Base-by-base conservation (phyloP, 768 basidiomycete species). In the Paxillus ammoniavirescens region DNA sequence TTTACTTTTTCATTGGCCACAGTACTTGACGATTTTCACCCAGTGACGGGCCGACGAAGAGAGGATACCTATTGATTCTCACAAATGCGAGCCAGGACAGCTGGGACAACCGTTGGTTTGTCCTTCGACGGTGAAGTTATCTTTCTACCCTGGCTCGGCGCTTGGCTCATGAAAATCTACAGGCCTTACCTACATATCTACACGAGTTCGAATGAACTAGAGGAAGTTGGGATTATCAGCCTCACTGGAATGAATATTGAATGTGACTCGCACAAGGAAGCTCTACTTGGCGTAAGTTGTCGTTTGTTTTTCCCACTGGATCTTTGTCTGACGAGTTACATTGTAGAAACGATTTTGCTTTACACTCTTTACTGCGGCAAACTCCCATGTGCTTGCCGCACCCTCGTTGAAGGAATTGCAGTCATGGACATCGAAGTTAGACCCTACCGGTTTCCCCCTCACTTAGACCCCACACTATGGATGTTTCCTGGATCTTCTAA, bases 111-210 rank as follows among this genome's bases (percentile, higher is more conserved):
- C 76, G 86, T 51, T 94, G 89, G 86, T 93, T 94, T 67, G 89
- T 94, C 14, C 77, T 98, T 9, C 82, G 85, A 67, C 82, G 93
- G 94, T 93, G 61, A 56, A 62, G 42, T 47, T 38, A 9, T 28
- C 26, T 36, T 53, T 50, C 21, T 35, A 21, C 50, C 38, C 13
- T 37, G 30, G 18, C 2, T 21, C 12, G 15, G 17, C 31, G 54
- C 15, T 47, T 50, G 47, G 17, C 52, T 53, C 35, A 57, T 21
- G 49, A 46, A n/a, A 12, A 44, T 36, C 43, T 38, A 15, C 48
- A 95, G 96, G 61, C 96, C 96, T 0, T 95, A 97, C 70, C 79
- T 98, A 7, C 84, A 93, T 59, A 75, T 97, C 50, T 97, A 94
- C 71, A 76, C 80, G n/a, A 84, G 85, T 58, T 89, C 89, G 6